phyloP scores from a whole-genome alignment of 306 rosid genomes.

The Oxytropis ochrocephala region DNA sequence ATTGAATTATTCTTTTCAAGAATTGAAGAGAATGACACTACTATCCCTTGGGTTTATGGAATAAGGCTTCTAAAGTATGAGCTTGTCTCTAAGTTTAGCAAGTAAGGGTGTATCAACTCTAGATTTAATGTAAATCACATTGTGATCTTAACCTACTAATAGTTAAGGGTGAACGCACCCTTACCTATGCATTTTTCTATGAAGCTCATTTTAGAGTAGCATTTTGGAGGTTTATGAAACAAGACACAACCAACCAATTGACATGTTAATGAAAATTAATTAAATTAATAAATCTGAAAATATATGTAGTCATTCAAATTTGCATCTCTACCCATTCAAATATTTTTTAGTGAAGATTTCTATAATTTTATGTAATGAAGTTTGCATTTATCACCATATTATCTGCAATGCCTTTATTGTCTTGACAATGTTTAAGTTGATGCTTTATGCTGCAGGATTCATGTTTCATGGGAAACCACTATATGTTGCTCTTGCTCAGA shows the following conservation, averaged over 20 bases:
- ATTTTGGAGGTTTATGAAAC: not conserved
- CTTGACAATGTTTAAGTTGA: not conserved
- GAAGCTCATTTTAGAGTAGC: not conserved
- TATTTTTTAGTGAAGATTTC: not conserved
- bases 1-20: not conserved
- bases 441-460: slow-evolving; percentile 42
- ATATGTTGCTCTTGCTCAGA: slow-evolving; percentile 81
- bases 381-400: slow-evolving; percentile 3
- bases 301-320: not conserved
- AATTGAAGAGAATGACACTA: not conserved
- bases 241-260: not conserved
- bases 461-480: slow-evolving; percentile 82
- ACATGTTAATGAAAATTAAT: not conserved
- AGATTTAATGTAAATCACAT: not conserved
- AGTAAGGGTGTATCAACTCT: not conserved
- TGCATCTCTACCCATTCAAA: not conserved
- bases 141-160: not conserved
- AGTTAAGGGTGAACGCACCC: not conserved
- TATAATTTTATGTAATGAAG: not conserved
- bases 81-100: not conserved
- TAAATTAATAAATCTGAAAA: slow-evolving; percentile 1
- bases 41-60: slow-evolving; percentile 7
- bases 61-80: not conserved
- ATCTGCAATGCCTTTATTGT: slow-evolving; percentile 14
- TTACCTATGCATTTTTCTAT: not conserved